Percentiles rank a stretch among this genome's conserved stretches.
phyloP scores from a whole-genome alignment of 2,329 filamentous ascomycete species.

The Apiospora hydei region DNA sequence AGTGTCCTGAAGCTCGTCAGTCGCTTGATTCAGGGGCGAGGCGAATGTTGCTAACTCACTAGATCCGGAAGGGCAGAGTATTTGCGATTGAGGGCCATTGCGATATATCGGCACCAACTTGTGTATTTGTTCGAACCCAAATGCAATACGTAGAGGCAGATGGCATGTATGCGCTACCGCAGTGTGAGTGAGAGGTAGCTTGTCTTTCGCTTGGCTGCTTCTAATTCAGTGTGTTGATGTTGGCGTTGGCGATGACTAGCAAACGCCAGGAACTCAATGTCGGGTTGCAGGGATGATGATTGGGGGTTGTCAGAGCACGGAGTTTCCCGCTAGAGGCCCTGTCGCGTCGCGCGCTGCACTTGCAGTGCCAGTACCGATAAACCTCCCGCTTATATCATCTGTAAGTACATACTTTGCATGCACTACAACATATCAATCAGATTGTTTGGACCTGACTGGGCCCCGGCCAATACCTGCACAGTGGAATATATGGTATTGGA shows the following conservation, averaged over 20 bases:
- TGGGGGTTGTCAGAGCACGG: constrained; percentile 2
- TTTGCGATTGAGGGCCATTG: constrained; percentile 80
- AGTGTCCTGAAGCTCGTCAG: constrained; percentile 68
- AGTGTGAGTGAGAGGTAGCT: not conserved
- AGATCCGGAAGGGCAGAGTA: constrained; percentile 83
- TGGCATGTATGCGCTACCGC: not conserved
- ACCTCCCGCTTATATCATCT: not conserved
- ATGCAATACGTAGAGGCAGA: not conserved
- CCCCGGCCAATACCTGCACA: not conserved
- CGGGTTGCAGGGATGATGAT: not conserved
- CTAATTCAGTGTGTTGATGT: not conserved
- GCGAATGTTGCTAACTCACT: constrained; percentile 52
- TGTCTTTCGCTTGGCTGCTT: not conserved
- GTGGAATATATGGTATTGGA: not conserved
- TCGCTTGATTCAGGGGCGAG: constrained; percentile 11
- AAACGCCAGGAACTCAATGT: constrained; percentile 9
- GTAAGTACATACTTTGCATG: not conserved
- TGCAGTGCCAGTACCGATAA: not conserved
- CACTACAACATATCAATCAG: not conserved
- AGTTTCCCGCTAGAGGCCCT: not conserved
- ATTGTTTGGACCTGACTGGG: not conserved
- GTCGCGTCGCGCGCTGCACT: constrained; percentile 16
- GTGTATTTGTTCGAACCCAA: not conserved
- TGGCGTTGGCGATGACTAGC: constrained; percentile 1
- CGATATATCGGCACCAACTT: not conserved